Evolutionary conservation across 805 yeast species (phyloP).

Genomic region (Schwanniomyces pseudopolymorphus): DNA sequence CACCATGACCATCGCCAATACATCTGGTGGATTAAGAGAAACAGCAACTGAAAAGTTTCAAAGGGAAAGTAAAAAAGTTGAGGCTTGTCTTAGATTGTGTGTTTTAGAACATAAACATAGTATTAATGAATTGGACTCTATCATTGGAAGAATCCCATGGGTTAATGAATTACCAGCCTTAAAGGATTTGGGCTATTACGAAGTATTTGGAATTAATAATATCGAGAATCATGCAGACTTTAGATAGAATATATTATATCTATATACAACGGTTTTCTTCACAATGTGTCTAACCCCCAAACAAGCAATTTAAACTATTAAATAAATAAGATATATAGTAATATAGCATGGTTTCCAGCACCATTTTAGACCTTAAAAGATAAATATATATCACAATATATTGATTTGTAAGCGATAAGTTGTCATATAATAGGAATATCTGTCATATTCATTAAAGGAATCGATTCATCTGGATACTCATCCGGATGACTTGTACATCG

Average conservation of each 20-base stretch:
- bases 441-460: slow-evolving; percentile 26
- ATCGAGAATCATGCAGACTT: slow-evolving; percentile 4
- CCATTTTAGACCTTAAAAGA: not conserved
- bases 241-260: not conserved
- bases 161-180: slow-evolving; percentile 22
- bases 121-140: slow-evolving; percentile 26
- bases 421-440: slow-evolving; percentile 23
- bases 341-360: not conserved
- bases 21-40: slow-evolving; percentile 54
- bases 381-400: too few species aligned
- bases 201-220: slow-evolving; percentile 14
- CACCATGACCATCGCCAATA: slow-evolving; percentile 44
- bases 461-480: slow-evolving; percentile 21
- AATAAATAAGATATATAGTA: not conserved
- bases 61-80: slow-evolving; percentile 42
- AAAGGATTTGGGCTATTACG: slow-evolving; percentile 26
- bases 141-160: slow-evolving; percentile 34
- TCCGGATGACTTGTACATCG: slow-evolving; percentile 23
- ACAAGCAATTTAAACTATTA: not conserved
- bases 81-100: slow-evolving; percentile 47
- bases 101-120: slow-evolving; percentile 40
- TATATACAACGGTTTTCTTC: not conserved
- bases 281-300: not conserved
- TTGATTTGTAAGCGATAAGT: not conserved
- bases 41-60: slow-evolving; percentile 40